A percentile compares a stretch with the other conserved stretches of the same genome.
phyloP scores from a whole-genome alignment of 2,329 filamentous ascomycete species.

The Myotisia sp. region DNA sequence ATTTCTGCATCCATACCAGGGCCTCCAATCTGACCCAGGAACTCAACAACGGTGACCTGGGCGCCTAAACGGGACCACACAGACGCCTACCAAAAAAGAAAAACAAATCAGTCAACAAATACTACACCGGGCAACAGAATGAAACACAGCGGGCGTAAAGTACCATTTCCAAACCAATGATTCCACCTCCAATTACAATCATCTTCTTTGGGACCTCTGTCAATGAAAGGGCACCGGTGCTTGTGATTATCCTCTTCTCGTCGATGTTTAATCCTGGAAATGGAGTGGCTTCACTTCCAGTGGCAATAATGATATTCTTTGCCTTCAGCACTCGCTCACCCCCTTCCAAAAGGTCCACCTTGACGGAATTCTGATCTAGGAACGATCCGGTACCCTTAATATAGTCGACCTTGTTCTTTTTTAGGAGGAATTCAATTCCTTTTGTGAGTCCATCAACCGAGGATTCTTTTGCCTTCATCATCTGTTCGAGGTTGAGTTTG shows the following conservation, averaged over 20 bases:
- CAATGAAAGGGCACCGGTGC: constrained; percentile 83
- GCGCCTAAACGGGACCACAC: constrained; percentile 91
- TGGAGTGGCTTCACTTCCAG: constrained; percentile 84
- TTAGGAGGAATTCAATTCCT: constrained; percentile 94
- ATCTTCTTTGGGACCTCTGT: constrained; percentile 88
- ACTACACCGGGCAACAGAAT: neutral
- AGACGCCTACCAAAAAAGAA: constrained; percentile 43
- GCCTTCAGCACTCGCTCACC: constrained; percentile 74
- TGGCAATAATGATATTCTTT: constrained; percentile 98
- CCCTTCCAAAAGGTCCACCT: constrained; percentile 78
- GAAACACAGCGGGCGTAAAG: constrained; percentile 3
- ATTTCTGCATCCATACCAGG: constrained; percentile 95
- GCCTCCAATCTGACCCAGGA: constrained; percentile 87
- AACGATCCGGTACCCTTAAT: constrained; percentile 86
- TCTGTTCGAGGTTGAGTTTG: constrained; percentile 81
- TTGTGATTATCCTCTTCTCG: constrained; percentile 93
- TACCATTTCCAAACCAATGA: constrained; percentile 97
- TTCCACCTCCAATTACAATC: constrained; percentile 94
- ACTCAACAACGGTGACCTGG: constrained; percentile 96
- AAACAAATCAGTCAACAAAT: constrained; percentile 2
- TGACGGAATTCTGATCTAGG: constrained; percentile 76
- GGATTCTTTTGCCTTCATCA: constrained; percentile 98
- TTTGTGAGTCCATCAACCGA: constrained; percentile 83
- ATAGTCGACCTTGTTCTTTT: constrained; percentile 99
- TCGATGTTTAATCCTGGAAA: constrained; percentile 94